Percentiles rank a stretch among this genome's conserved stretches.
Conservation (phyloP, 805 yeast genomes). For the Grigorovia jiainica region DNA sequence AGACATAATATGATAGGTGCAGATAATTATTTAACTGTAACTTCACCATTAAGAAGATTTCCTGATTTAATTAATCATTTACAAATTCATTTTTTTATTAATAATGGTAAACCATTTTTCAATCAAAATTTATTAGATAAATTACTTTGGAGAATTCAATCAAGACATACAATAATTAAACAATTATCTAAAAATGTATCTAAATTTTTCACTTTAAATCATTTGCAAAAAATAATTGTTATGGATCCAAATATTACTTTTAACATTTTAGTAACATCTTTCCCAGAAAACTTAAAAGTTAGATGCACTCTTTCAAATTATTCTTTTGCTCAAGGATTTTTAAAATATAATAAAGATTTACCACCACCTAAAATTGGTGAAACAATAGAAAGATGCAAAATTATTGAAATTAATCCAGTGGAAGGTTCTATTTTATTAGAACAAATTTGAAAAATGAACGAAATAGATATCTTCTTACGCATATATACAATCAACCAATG, state of each 20-base stretch:
- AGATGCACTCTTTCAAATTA: constrained; percentile 24
- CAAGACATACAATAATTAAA: constrained; percentile 34
- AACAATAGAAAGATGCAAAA: constrained; percentile 30
- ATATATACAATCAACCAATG: too few species aligned
- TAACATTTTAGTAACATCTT: constrained; percentile 34
- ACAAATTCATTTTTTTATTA: constrained; percentile 47
- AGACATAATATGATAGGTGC: constrained; percentile 60
- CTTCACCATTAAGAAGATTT: constrained; percentile 83
- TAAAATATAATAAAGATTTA: constrained; percentile 19
- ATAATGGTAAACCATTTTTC: constrained; percentile 24
- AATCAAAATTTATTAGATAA: constrained; percentile 28
- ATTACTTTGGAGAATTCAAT: constrained; percentile 35
- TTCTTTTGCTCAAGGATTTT: constrained; percentile 24
- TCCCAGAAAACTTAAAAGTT: constrained; percentile 32
- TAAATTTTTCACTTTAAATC: constrained; percentile 31
- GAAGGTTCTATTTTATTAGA: not conserved
- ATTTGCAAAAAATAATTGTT: constrained; percentile 15
- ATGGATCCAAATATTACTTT: constrained; percentile 7
- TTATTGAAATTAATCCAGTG: constrained; percentile 32
- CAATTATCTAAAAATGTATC: constrained; percentile 22
- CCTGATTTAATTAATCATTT: constrained; percentile 76
- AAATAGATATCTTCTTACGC: not conserved
- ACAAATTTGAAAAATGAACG: not conserved
- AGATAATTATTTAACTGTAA: constrained; percentile 55
- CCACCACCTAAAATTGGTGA: constrained; percentile 37